Evolutionary conservation across 768 basidiomycete species (phyloP), one percentile per base, ranked within the genome.

Genomic region (Pleurotus platypus): DNA sequence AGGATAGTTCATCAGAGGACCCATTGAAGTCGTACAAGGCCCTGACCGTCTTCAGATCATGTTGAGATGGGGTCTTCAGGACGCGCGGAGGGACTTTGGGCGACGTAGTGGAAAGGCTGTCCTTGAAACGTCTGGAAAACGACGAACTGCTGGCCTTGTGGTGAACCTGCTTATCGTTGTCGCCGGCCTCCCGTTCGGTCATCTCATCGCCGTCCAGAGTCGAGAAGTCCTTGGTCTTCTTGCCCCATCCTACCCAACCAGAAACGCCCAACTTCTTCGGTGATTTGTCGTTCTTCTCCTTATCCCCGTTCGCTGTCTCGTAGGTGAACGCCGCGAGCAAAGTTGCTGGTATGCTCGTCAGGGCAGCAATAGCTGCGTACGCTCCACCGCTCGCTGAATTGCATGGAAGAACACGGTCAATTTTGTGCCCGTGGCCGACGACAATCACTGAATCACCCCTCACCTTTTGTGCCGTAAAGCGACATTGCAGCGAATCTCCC

Each of bases 1-100:
- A 87, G 43, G 79, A 79, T 38, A 97, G 75, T 68, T 96, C 94
- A 62, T 94, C 93, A 1, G 82, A 72, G 2, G 85, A 85, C 2
- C 85, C 90, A 0, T 74, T 69, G 68, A 92, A 95, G 68, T 90
- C 88, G 65, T 88, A 84, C 61, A 89, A 64, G 0, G 91, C 92
- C 46, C 83, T 80, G 50, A 89, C 87, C 11, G 82, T 57, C 66
- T 79, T 84, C 65, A 70, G 77, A 47, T 75, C 78, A 56, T 78
- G 76, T 42, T 75, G 66, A 3, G 81, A 81, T 11, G 75, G 75
- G 0, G 81, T 78, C 61, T 81, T 84, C 39, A 83, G 60, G 42
- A 84, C 81, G 13, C 78, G 75, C 5, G 69, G 45, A 30, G 70
- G 49, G 18, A 64, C 64, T 58, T 70, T 71, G n/a, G 75, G 73